These are phyloP conservation scores for Cystobasidiaceae sp. DNA, from an alignment of 1,284 basidiomycete species.

Conservation along the genomic window DNA sequence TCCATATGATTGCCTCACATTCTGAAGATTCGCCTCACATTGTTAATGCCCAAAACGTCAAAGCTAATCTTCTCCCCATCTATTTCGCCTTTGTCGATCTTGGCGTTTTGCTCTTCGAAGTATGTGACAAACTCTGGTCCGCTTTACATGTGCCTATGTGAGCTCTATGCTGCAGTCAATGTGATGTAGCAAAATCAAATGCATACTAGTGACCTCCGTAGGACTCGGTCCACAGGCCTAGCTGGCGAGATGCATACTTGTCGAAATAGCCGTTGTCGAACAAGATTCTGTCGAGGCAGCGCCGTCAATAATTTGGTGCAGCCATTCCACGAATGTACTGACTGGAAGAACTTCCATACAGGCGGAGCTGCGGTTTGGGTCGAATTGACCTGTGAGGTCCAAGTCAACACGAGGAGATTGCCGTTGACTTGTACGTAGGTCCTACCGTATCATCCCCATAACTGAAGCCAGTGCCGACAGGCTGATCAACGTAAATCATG, in stretches of 20 bases:
- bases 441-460: conserved; percentile 39
- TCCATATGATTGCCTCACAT: background rate
- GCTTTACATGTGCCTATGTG: background rate
- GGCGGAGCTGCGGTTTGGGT: conserved; percentile 40
- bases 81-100: background rate
- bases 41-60: conserved; percentile 3
- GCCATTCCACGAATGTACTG: conserved; percentile 21
- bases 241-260: conserved; percentile 53
- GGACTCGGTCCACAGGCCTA: conserved; percentile 62
- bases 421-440: no score
- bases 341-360: conserved; percentile 56
- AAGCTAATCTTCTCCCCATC: background rate
- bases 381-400: conserved; percentile 30
- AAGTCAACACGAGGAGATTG: no score
- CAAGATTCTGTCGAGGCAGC: conserved; percentile 51
- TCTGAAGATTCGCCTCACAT: background rate
- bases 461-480: conserved; percentile 44
- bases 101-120: background rate
- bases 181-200: background rate
- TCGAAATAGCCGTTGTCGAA: conserved; percentile 57
- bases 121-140: background rate
- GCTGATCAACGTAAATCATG: conserved; percentile 70
- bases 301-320: conserved; percentile 41
- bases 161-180: background rate
- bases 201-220: conserved; percentile 51